Evolutionary conservation across 2,329 filamentous ascomycete genomes (phyloP), one percentile per base, ranked within the genome.

Genomic region (Conoideocrella luteorostrata): DNA sequence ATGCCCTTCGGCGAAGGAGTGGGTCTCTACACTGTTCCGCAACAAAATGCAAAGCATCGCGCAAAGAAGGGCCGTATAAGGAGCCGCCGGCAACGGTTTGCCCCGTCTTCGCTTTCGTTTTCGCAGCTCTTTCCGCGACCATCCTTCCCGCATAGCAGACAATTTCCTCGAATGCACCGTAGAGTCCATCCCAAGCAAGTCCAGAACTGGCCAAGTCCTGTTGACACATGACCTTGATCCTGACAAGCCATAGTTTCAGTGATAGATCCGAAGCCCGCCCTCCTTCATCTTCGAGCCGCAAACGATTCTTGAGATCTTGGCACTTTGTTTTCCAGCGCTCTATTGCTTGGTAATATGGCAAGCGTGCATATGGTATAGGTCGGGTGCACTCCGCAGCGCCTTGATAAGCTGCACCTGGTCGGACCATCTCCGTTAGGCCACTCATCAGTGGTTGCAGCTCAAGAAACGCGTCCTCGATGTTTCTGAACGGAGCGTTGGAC

Each of bases 361-460:
- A n/a, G 18, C 34, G 34, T 22, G 18, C 3, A n/a, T 36, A 17
- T n/a, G 34, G 34, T 9, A 20, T 9, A 11, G 34, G 34, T 21
- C 23, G n/a, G 15, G 34, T 11, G 9, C 23, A 5, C 7, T 17
- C 10, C 7, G 34, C 26, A 11, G 9, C 18, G 9, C 23, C 9
- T 36, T 20, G 17, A 20, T 36, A 36, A 6, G 17, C 3, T 18
- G 7, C 23, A 9, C 34, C 34, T 5, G 34, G 23, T 10, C 34
- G 34, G 18, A 36, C 20, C 34, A 36, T 10, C 18, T 36, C 34
- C 34, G 23, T 17, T 21, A 36, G 34, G 17, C 34, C 34, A 20
- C 34, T 36, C 34, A 36, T 36, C 7, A 36, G 34, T 18, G 34
- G 34, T 20, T 36, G 34, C 34, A 36, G 18, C 18, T 36, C 34